These are phyloP conservation scores for Millerozyma miso DNA, from an alignment of 805 yeast genomes.

Conservation along the genomic window DNA sequence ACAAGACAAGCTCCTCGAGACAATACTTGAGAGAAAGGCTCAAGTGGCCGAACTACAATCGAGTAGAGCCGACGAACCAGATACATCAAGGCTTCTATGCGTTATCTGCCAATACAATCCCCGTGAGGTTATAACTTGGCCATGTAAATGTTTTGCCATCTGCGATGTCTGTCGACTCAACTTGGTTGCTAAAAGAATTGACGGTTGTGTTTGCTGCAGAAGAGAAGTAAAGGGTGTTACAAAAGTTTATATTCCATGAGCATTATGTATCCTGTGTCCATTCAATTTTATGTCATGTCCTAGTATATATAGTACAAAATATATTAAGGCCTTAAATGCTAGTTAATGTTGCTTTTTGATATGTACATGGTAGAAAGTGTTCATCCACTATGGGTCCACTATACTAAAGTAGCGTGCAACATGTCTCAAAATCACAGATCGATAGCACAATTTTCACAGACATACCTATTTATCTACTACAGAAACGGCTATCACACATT, in stretches of 20 bases:
- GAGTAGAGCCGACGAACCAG: background rate
- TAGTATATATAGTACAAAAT: no score
- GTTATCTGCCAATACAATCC: slow-evolving; percentile 77
- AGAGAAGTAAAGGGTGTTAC: slow-evolving; percentile 65
- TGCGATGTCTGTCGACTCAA: slow-evolving; percentile 81
- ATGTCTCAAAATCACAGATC: no score
- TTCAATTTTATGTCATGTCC: no score
- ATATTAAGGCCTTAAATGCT: no score
- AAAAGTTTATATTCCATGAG: slow-evolving; percentile 54
- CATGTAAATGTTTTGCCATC: slow-evolving; percentile 83
- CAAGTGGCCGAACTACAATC: background rate
- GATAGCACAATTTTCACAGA: no score
- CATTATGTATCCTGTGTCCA: background rate
- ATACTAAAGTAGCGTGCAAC: no score
- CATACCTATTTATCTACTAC: no score
- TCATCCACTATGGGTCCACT: no score
- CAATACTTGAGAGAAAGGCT: slow-evolving; percentile 9
- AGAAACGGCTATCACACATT: no score
- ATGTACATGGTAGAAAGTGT: no score
- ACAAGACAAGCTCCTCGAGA: slow-evolving; percentile 8
- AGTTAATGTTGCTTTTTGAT: no score
- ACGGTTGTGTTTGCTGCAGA: slow-evolving; percentile 83
- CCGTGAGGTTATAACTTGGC: slow-evolving; percentile 84
- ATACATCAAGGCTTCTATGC: slow-evolving; percentile 43
- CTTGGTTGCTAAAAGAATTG: slow-evolving; percentile 66